A percentile compares a stretch with the other conserved stretches of the same genome.
Conservation (phyloP, 1,284 basidiomycete genomes). For the Ceratobasidium papillatum region DNA sequence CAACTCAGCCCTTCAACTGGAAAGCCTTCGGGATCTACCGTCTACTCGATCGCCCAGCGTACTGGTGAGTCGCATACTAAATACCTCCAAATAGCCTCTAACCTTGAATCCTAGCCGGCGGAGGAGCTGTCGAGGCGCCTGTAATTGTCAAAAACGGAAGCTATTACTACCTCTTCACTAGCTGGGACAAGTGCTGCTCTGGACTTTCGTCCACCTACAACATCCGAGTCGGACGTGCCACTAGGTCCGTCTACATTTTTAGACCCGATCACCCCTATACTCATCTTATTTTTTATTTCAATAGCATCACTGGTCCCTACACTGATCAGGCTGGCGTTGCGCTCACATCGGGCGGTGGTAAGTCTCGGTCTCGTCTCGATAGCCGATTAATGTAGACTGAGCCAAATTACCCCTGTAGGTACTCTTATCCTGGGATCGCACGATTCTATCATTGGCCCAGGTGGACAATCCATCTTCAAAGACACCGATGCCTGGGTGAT, state of each 20-base stretch:
- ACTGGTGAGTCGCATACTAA: slow-evolving; percentile 47
- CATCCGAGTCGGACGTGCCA: slow-evolving; percentile 64
- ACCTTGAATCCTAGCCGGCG: neutral
- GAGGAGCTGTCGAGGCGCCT: slow-evolving; percentile 48
- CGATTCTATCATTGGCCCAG: slow-evolving; percentile 61
- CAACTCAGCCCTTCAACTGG: slow-evolving; percentile 56
- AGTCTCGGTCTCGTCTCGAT: slow-evolving; percentile 21
- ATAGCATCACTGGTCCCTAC: slow-evolving; percentile 57
- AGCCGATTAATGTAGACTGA: slow-evolving; percentile 4
- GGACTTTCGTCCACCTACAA: slow-evolving; percentile 66
- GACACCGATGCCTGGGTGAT: slow-evolving; percentile 56
- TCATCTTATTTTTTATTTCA: neutral
- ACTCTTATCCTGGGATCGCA: slow-evolving; percentile 62
- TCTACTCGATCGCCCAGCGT: slow-evolving; percentile 60
- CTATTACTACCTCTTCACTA: slow-evolving; percentile 66
- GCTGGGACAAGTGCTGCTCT: slow-evolving; percentile 65
- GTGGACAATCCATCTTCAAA: slow-evolving; percentile 55
- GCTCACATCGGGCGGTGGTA: slow-evolving; percentile 59
- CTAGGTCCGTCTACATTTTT: slow-evolving; percentile 51
- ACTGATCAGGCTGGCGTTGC: slow-evolving; percentile 60
- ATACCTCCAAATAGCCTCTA: neutral
- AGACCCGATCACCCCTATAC: neutral
- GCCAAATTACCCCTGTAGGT: slow-evolving; percentile 45
- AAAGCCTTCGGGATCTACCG: slow-evolving; percentile 53
- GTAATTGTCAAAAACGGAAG: slow-evolving; percentile 57